Percentiles rank a stretch among this genome's conserved stretches.
phyloP scores from a whole-genome alignment of 2,329 filamentous ascomycete species.

The Fusarium compactum region DNA sequence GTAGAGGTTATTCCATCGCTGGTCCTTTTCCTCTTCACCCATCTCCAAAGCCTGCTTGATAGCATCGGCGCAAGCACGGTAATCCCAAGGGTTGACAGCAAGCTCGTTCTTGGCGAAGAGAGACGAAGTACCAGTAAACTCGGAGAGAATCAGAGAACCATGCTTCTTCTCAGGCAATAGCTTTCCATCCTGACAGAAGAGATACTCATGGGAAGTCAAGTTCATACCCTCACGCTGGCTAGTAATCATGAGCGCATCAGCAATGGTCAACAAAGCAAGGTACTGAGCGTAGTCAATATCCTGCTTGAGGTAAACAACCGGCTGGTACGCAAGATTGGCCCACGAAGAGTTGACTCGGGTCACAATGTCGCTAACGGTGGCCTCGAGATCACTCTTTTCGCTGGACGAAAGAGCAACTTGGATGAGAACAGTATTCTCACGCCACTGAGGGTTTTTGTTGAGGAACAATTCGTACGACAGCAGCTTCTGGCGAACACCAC shows the following conservation, averaged over 20 bases:
- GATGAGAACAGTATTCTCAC: constrained; percentile 88
- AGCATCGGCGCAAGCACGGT: constrained; percentile 85
- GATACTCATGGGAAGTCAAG: constrained; percentile 91
- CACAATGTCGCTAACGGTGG: constrained; percentile 91
- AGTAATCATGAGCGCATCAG: constrained; percentile 93
- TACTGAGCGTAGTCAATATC: constrained; percentile 95
- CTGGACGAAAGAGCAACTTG: constrained; percentile 93
- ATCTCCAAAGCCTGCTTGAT: constrained; percentile 88
- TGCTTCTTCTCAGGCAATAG: constrained; percentile 78
- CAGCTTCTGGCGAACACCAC: constrained; percentile 93
- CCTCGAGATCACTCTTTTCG: constrained; percentile 88
- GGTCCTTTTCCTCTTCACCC: constrained; percentile 76
- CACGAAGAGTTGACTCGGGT: constrained; percentile 93
- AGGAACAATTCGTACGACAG: constrained; percentile 93
- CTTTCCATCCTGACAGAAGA: constrained; percentile 90
- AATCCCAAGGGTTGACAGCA: constrained; percentile 95
- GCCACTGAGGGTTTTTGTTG: constrained; percentile 92
- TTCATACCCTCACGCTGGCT: constrained; percentile 98
- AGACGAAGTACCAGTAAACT: constrained; percentile 92
- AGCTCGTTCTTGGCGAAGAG: constrained; percentile 86
- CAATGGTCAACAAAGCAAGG: constrained; percentile 88
- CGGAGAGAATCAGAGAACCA: constrained; percentile 89
- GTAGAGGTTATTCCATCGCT: constrained; percentile 80
- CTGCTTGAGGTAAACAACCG: constrained; percentile 92
- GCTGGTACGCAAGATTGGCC: constrained; percentile 91